Evolutionary conservation across 208 protist genomes (phyloP).

Genomic region (Trypanosoma melophagium): DNA sequence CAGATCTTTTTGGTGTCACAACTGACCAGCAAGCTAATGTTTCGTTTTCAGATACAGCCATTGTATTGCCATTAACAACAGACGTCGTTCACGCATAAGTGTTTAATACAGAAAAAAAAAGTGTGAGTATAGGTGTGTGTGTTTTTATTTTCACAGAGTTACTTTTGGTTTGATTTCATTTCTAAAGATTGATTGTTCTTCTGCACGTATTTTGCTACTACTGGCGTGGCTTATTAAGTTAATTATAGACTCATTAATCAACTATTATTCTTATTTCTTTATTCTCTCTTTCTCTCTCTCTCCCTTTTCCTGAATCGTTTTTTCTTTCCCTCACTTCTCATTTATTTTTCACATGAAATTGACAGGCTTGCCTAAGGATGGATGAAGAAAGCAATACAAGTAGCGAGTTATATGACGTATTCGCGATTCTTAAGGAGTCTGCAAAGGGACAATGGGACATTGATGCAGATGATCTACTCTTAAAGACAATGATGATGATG

Average conservation of each 20-base stretch:
- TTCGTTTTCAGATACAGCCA: slow-evolving; percentile 46
- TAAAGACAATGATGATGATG: slow-evolving; percentile 42
- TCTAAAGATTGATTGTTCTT: no score
- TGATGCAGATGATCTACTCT: slow-evolving; percentile 44
- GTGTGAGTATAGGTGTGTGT: not conserved
- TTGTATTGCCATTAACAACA: slow-evolving; percentile 43
- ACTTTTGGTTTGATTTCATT: not conserved
- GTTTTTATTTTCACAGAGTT: not conserved
- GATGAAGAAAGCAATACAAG: slow-evolving; percentile 22
- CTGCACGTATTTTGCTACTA: no score
- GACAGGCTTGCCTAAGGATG: slow-evolving; percentile 6
- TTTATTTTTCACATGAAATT: slow-evolving; percentile 1
- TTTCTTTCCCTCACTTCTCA: slow-evolving; percentile 6
- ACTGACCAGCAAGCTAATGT: slow-evolving; percentile 62
- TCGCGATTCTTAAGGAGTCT: slow-evolving; percentile 29
- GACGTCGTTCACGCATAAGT: slow-evolving; percentile 4
- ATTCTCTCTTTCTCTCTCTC: slow-evolving; percentile 10
- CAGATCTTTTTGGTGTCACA: slow-evolving; percentile 56
- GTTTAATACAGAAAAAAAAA: not conserved
- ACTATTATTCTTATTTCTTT: no score
- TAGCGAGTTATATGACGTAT: slow-evolving; percentile 22
- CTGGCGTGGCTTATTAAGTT: no score
- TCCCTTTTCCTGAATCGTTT: slow-evolving; percentile 6
- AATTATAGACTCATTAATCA: no score
- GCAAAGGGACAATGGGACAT: slow-evolving; percentile 41